phyloP scores from a whole-genome alignment of 1,284 basidiomycete species.

The Rhodotorula sp. region DNA sequence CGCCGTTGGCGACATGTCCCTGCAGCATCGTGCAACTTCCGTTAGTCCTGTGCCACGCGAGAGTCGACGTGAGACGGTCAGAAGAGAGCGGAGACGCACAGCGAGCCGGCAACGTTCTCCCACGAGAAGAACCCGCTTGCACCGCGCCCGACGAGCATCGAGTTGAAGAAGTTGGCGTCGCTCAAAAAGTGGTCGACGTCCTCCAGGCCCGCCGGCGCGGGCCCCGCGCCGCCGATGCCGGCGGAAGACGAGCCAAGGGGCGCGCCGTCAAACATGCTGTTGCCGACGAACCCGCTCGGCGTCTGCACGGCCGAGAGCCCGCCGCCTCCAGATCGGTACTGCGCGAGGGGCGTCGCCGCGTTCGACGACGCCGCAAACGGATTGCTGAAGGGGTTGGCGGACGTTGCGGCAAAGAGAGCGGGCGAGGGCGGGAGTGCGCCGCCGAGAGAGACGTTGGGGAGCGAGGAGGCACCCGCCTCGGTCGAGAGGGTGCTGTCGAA shows the following conservation, averaged over 20 bases:
- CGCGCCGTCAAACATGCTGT: slow-evolving; percentile 5
- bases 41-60: background rate
- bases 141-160: slow-evolving; percentile 22
- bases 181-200: slow-evolving; percentile 25
- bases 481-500: slow-evolving; percentile 1
- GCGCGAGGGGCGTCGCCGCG: slow-evolving; percentile 9
- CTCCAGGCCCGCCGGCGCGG: background rate
- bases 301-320: slow-evolving; percentile 21
- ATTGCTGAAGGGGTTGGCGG: slow-evolving; percentile 22
- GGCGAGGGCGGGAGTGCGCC: slow-evolving; percentile 7
- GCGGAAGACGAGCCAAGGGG: background rate
- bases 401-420: background rate
- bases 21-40: too few relatives aligned
- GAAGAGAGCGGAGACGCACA: background rate
- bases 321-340: background rate
- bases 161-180: slow-evolving; percentile 29
- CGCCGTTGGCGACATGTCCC: background rate
- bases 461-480: background rate
- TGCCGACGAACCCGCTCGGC: slow-evolving; percentile 14
- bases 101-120: slow-evolving; percentile 5
- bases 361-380: slow-evolving; percentile 13
- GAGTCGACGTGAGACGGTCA: background rate
- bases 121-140: slow-evolving; percentile 25
- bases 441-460: slow-evolving; percentile 19
- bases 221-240: background rate